Percentiles rank a stretch among this genome's conserved stretches.
Conservation (phyloP, 768 basidiomycete genomes). For the Boletus patriciae region DNA sequence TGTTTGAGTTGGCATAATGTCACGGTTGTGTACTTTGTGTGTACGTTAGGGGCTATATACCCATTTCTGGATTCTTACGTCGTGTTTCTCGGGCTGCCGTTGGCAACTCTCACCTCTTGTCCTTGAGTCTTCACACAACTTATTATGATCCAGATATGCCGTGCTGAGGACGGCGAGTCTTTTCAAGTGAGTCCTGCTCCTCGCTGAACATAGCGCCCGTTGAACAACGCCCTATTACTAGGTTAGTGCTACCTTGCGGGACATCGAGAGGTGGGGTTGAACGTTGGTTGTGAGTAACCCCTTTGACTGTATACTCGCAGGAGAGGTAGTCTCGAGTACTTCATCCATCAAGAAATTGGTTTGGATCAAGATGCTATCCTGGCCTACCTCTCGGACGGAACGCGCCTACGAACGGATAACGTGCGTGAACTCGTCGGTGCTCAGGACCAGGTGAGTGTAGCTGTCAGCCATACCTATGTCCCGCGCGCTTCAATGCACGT, state of each 20-base stretch:
- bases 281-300: not conserved
- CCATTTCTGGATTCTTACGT: slow-evolving; percentile 21
- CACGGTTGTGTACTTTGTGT: no score
- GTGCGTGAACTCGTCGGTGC: slow-evolving; percentile 73
- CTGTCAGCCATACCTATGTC: not conserved
- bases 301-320: slow-evolving; percentile 37
- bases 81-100: slow-evolving; percentile 30
- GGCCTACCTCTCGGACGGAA: slow-evolving; percentile 79
- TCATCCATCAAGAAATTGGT: slow-evolving; percentile 70
- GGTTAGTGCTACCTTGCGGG: slow-evolving; percentile 66
- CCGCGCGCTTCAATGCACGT: not conserved
- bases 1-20: no score
- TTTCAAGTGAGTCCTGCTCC: slow-evolving; percentile 46
- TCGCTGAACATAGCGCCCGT: not conserved
- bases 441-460: slow-evolving; percentile 63
- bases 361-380: slow-evolving; percentile 67
- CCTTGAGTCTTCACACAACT: slow-evolving; percentile 9
- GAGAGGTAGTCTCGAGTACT: slow-evolving; percentile 64
- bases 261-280: slow-evolving; percentile 66
- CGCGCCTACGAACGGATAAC: slow-evolving; percentile 67
- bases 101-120: slow-evolving; percentile 29
- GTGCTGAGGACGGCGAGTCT: slow-evolving; percentile 62
- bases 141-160: slow-evolving; percentile 62
- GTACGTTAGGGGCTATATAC: slow-evolving; percentile 10
- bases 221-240: slow-evolving; percentile 5